Base-by-base conservation (phyloP, 2,329 filamentous ascomycete species). In the Fusarium sp. region DNA sequence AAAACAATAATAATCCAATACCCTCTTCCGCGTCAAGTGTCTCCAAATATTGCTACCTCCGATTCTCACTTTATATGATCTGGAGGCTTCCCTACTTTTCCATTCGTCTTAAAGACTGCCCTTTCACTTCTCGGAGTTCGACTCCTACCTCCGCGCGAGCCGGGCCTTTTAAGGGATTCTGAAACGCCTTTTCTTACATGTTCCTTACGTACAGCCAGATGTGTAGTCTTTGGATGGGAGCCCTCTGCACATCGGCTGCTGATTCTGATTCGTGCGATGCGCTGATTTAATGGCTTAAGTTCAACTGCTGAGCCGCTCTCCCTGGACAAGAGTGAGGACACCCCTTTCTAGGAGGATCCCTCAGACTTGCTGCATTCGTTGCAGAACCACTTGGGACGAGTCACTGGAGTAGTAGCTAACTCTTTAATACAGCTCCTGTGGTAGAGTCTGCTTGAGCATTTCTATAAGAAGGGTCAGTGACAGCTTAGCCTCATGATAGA, bases 341-440 rank as follows among this genome's bases (percentile, higher is more conserved):
- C 70, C 73, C 65, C 75, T 54, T 63, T 70, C 76, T 78, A 79
- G 55, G 71, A 74, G 61, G 74, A 61, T 49, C 61, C 64, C 50
- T 51, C 70, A 49, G 61, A 30, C 43, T 72, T 65, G 54, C 65
- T 76, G 59, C 84, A 86, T 22, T 76, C 63, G 66, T 85, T 85
- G 72, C 85, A 86, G 32, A 78, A 77, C 85, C 85, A 85, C 29
- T 77, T 78, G 15, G 71, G 47, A 44, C 75, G 78, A 45, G 75
- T 76, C 12, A 83, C 76, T 3, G 83, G 74, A 50, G 80, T 78
- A 20, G 77, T 75, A 9, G 82, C 78, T 7, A 77, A 72, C 5
- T 77, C 66, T 30, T 75, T 74, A 34, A 86, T 81, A 70, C 87
- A 89, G 49, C 80, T 77, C 30, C 79, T 79, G 70, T 89, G 87